Base-by-base conservation (phyloP, 208 protist genomes). In the Hexamita inflata region DNA sequence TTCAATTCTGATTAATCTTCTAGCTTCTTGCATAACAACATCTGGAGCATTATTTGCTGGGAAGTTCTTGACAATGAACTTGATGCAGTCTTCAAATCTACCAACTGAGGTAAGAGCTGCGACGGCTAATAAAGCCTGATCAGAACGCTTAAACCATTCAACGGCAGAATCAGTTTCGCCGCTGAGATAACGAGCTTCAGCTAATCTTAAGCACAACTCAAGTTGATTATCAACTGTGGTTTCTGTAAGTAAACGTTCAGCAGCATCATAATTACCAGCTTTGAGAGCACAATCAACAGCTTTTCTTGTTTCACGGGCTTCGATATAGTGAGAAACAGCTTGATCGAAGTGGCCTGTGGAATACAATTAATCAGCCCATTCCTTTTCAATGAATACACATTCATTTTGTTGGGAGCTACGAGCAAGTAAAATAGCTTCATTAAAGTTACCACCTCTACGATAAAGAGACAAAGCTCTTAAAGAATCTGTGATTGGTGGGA, bases 381-480 rank as follows among this genome's bases (percentile, higher is more conserved):
- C 64, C 15, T 38, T 40, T 38, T 70, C 64, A 19, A 70, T 49
- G 28, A 19, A 38, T 24, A 70, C 9, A 70, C 64, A 70, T 49
- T 70, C 64, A n/a, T 70, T n/a, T 32, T 7, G 64, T 24, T 45
- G 38, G 38, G 26, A 19, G 4, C 42, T 7, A 32, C 64, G 64
- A 42, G 64, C 64, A n/a, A 70, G 64, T n/a, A 15, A n/a, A 45
- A 70, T 35, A 30, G 64, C 64, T 49, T 70, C 64, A n/a, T 70
- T 24, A 49, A 32, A 70, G 42, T 2, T 15, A 70, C 9, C 30
- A 9, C 30, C n/a, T 38, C 38, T 40, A 45, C 64, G 9, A n/a
- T 45, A 70, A 11, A 70, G 35, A n/a, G 64, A 2, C n/a, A 70
- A 34, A 30, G 64, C 64, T 7, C 64, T 7, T 15, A 32, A 15